Evolutionary conservation across 163 green algal species (phyloP).

Genomic region (Chloroidium sp.): DNA sequence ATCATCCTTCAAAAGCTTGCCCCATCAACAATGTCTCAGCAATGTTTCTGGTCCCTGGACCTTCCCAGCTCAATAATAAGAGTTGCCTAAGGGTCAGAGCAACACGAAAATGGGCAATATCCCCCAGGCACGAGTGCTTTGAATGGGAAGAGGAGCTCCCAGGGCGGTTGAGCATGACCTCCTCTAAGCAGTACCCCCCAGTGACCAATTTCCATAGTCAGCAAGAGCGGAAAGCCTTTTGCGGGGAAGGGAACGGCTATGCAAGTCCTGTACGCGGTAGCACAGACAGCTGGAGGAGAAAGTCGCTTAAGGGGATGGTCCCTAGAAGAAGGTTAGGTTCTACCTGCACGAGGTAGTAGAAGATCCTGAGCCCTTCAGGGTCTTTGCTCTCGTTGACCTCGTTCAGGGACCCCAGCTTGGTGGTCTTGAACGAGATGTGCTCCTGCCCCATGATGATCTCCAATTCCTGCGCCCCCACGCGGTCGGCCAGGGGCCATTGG

Average conservation of each 20-base stretch:
- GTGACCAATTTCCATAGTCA: no score
- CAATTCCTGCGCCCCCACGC: slow-evolving; percentile 87
- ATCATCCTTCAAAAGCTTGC: no score
- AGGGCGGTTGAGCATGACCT: no score
- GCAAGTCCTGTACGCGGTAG: not conserved
- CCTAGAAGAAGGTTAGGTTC: not conserved
- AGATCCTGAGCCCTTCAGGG: slow-evolving; percentile 90
- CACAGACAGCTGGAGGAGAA: not conserved
- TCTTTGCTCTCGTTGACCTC: slow-evolving; percentile 93
- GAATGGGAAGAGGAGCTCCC: no score
- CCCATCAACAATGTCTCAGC: no score
- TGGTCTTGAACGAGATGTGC: slow-evolving; percentile 90
- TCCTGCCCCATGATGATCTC: slow-evolving; percentile 83
- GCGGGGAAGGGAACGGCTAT: not conserved
- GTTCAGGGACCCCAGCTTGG: slow-evolving; percentile 77
- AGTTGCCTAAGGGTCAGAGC: no score
- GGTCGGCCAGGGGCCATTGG: slow-evolving; percentile 88
- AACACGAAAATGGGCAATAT: no score
- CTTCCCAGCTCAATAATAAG: no score
- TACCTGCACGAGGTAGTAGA: slow-evolving; percentile 97
- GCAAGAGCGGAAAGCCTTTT: not conserved
- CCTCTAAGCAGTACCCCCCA: no score
- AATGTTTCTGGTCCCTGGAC: no score
- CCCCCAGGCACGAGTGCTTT: no score
- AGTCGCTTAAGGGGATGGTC: no score